Evolutionary conservation across 2,329 filamentous ascomycete genomes (phyloP).

Genomic region (Bipolaris cookei): DNA sequence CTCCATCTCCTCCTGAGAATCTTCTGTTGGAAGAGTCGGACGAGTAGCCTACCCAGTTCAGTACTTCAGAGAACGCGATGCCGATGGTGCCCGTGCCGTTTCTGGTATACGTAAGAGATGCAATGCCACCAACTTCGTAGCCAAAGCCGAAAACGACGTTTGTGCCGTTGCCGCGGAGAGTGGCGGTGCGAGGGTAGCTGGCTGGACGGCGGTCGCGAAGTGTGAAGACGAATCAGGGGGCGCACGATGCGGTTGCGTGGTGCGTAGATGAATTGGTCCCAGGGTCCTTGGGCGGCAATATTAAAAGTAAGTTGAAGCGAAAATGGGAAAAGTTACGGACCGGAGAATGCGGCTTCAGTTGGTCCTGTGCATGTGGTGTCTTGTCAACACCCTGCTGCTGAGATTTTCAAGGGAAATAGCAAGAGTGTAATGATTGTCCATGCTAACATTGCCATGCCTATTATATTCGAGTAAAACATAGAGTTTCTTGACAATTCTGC

Average conservation of each 20-base stretch:
- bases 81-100: slow-evolving; percentile 48
- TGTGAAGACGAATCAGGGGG: slow-evolving; percentile 55
- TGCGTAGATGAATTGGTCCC: slow-evolving; percentile 65
- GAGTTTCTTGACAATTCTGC: not conserved
- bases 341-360: slow-evolving; percentile 56
- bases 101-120: slow-evolving; percentile 58
- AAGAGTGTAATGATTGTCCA: not conserved
- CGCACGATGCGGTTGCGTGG: slow-evolving; percentile 59
- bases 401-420: not conserved
- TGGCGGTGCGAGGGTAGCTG: slow-evolving; percentile 36
- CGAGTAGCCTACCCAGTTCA: slow-evolving; percentile 52
- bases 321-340: not conserved
- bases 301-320: not conserved
- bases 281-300: slow-evolving; percentile 50
- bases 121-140: slow-evolving; percentile 63
- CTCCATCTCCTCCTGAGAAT: slow-evolving; percentile 52
- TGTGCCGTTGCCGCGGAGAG: slow-evolving; percentile 57
- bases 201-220: slow-evolving; percentile 33
- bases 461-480: not conserved
- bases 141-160: slow-evolving; percentile 66
- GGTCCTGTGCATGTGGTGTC: slow-evolving; percentile 61
- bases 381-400: slow-evolving; percentile 58
- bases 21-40: slow-evolving; percentile 53
- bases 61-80: slow-evolving; percentile 53
- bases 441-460: not conserved